phyloP scores from a whole-genome alignment of 495 filamentous ascomycete species.

The Copromyces sp. region DNA sequence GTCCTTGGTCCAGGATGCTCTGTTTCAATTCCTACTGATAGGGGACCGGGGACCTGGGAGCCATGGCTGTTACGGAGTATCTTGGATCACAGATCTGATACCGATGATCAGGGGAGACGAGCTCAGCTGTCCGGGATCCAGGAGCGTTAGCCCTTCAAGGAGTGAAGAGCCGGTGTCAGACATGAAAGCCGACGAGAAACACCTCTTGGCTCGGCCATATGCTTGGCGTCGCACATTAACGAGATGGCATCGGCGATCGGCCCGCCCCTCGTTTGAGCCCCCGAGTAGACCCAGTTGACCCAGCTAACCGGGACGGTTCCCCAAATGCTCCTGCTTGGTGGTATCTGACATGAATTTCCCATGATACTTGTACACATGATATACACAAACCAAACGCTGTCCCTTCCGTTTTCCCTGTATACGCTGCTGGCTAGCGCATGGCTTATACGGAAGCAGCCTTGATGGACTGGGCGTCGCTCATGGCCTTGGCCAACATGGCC shows the following conservation, averaged over 20 bases:
- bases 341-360: not conserved
- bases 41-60: not conserved
- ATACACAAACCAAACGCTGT: conserved; percentile 7
- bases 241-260: not conserved
- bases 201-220: not conserved
- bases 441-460: conserved; percentile 10
- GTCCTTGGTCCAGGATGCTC: not conserved
- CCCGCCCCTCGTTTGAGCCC: not conserved
- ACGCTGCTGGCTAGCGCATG: not conserved
- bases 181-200: not conserved
- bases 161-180: not conserved
- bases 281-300: not conserved
- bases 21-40: not conserved
- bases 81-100: not conserved
- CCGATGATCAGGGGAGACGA: not conserved
- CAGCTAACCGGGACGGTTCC: not conserved
- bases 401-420: not conserved
- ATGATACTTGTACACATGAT: conserved; percentile 14
- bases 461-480: conserved; percentile 22
- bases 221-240: not conserved
- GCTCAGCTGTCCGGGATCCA: not conserved
- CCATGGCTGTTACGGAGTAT: not conserved
- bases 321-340: not conserved
- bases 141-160: not conserved
- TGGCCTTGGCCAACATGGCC: conserved; percentile 25